Base-by-base conservation (phyloP, 768 basidiomycete genomes). In the Boletellus ananiceps region DNA sequence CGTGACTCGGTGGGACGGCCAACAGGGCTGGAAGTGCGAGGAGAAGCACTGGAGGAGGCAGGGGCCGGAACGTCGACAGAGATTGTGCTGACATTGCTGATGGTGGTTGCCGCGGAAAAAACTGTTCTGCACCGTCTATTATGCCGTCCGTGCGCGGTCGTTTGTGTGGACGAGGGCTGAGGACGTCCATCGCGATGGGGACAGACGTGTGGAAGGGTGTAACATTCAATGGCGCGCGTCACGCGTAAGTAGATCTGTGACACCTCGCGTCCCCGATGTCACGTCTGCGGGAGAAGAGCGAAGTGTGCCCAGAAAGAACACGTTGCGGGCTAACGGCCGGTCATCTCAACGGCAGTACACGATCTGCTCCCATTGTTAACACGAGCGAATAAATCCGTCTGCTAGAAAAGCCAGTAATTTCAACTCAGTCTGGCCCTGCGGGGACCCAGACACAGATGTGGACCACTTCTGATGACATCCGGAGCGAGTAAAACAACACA, bases 1-100 rank as follows among this genome's bases (percentile, higher is more conserved):
- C 71, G 56, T 87, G 83, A 2, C 74, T 78, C 4, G 86, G 84
- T 4, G 86, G 88, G 49, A 84, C 83, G 1, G 74, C 62, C 14
- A 90, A 65, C 18, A 88, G 62, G 0, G 67, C 65, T 2, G 88
- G 86, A 3, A 89, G 69, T 5, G 78, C 73, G 7, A 88, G 72
- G 21, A 88, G 76, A 16, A 88, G 72, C 8, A 73, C 59, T 5
- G 74, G 68, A 6, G 71, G 64, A 1, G 76, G 75, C 1, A 76
- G 55, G 15, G 69, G 67, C 40, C 56, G 63, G 35, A 74, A 46
- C 4, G 44, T 36, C 2, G 54, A 47, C 15, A 25, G 19, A 34
- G 48, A 40, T 23, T 32, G 50, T 9, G 44, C 34, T 11, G 40
- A 23, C 5, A 40, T 14, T 8, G 36, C 35, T 27, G 44, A 25